Evolutionary conservation across 2,329 filamentous ascomycete species (phyloP).

Genomic region (Fusarium hainanense): DNA sequence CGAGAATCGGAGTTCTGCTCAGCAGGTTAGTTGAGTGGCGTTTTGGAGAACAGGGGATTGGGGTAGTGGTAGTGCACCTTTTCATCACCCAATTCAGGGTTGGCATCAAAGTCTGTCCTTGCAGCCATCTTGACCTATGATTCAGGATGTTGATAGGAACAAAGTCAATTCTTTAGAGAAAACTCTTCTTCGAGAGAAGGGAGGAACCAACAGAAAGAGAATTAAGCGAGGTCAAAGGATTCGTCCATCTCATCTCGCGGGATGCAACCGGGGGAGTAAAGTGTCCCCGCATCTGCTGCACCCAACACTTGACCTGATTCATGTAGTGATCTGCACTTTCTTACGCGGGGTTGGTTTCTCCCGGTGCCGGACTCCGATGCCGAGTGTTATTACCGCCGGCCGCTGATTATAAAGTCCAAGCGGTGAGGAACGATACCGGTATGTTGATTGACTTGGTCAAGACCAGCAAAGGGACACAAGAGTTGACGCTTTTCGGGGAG

Average conservation of each 20-base stretch:
- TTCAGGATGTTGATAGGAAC: neutral
- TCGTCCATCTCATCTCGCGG: conserved; percentile 14
- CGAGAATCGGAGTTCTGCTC: conserved; percentile 22
- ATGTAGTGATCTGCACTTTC: conserved; percentile 21
- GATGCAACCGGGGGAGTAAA: neutral
- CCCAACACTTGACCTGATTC: neutral
- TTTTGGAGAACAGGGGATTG: neutral
- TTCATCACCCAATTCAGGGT: conserved; percentile 19
- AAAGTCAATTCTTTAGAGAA: neutral
- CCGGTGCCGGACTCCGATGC: conserved; percentile 14
- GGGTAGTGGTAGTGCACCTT: conserved; percentile 16
- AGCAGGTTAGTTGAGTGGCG: neutral
- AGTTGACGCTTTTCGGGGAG: neutral
- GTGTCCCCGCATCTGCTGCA: conserved; percentile 28
- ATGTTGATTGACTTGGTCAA: neutral
- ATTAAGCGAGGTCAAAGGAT: conserved; percentile 18
- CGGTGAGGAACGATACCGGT: neutral
- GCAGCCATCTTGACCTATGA: neutral
- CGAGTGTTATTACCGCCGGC: neutral
- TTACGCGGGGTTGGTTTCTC: conserved; percentile 1
- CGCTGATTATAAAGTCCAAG: neutral
- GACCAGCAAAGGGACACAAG: neutral
- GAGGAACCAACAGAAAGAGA: conserved; percentile 1
- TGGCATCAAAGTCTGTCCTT: conserved; percentile 10
- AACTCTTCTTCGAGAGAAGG: neutral